phyloP scores from a whole-genome alignment of 2,329 filamentous ascomycete genomes.

The Zopfia rhizophila region DNA sequence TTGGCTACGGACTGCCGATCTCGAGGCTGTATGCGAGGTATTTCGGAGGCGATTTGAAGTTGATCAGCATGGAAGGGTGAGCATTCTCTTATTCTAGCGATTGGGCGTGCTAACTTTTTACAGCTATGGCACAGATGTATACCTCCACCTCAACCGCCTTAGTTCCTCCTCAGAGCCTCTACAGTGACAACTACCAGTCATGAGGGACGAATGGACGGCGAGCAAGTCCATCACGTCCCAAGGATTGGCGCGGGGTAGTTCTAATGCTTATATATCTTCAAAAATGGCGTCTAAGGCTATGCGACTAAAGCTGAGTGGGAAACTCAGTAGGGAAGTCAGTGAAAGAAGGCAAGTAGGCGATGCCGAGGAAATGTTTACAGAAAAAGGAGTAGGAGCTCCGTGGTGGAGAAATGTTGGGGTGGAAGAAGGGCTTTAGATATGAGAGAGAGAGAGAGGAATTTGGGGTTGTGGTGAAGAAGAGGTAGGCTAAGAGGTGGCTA shows the following conservation, averaged over 20 bases:
- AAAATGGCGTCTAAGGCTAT: conserved; percentile 60
- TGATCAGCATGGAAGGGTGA: conserved; percentile 99
- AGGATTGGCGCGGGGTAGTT: conserved; percentile 68
- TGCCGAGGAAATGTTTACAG: conserved; percentile 76
- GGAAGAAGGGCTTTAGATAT: conserved; percentile 57
- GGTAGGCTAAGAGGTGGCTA: neutral
- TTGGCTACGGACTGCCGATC: conserved; percentile 97
- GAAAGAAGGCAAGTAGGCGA: conserved; percentile 92
- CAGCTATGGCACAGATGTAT: conserved; percentile 97
- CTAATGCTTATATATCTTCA: conserved; percentile 33
- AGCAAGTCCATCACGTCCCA: conserved; percentile 55
- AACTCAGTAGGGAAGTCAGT: conserved; percentile 71
- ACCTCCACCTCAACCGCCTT: conserved; percentile 94
- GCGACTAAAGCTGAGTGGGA: conserved; percentile 74
- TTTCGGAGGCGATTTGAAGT: conserved; percentile 95
- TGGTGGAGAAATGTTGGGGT: conserved; percentile 63
- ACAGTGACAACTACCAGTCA: conserved; percentile 92
- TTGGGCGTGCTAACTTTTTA: conserved; percentile 16
- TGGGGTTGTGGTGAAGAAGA: conserved; percentile 5
- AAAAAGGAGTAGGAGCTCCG: conserved; percentile 36
- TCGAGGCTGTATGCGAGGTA: conserved; percentile 94
- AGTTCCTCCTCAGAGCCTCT: conserved; percentile 96
- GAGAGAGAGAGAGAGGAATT: neutral
- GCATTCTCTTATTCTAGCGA: conserved; percentile 41
- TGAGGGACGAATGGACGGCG: conserved; percentile 73